These are phyloP conservation scores for Tetrapisispora pingtungensis DNA, from an alignment of 805 yeast genomes.

Conservation along the genomic window DNA sequence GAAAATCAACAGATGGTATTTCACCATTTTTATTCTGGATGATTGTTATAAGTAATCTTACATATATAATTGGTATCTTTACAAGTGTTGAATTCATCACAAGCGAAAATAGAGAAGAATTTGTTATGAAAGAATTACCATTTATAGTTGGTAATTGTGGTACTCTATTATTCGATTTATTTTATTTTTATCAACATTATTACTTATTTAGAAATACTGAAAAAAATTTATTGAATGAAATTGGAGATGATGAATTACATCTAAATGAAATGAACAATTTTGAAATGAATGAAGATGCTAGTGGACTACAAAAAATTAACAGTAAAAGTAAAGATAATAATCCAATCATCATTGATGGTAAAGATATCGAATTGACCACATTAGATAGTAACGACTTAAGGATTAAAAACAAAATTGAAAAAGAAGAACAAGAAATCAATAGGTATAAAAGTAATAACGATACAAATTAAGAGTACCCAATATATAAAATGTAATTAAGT, in stretches of 20 bases:
- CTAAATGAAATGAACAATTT: neutral
- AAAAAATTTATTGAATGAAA: no score
- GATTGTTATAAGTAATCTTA: constrained; percentile 67
- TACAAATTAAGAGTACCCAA: neutral
- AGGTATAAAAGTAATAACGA: neutral
- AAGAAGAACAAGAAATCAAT: constrained; percentile 1
- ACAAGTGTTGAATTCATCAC: constrained; percentile 47
- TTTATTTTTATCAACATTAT: constrained; percentile 53
- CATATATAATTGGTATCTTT: constrained; percentile 68
- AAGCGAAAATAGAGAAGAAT: constrained; percentile 33
- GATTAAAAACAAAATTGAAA: constrained; percentile 1
- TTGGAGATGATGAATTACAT: neutral
- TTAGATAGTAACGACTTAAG: neutral
- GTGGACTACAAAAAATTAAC: neutral
- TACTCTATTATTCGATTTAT: constrained; percentile 65
- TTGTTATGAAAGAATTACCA: constrained; percentile 64
- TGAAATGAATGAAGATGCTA: neutral
- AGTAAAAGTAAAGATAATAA: neutral
- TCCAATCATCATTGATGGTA: neutral
- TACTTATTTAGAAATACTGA: constrained; percentile 16
- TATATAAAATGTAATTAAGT: neutral
- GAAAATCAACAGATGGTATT: constrained; percentile 80
- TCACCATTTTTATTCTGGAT: constrained; percentile 72
- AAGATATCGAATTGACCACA: neutral
- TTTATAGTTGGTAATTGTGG: constrained; percentile 80